These are phyloP conservation scores for Penicillium sp. DNA, from an alignment of 2,329 filamentous ascomycete genomes.

Conservation along the genomic window DNA sequence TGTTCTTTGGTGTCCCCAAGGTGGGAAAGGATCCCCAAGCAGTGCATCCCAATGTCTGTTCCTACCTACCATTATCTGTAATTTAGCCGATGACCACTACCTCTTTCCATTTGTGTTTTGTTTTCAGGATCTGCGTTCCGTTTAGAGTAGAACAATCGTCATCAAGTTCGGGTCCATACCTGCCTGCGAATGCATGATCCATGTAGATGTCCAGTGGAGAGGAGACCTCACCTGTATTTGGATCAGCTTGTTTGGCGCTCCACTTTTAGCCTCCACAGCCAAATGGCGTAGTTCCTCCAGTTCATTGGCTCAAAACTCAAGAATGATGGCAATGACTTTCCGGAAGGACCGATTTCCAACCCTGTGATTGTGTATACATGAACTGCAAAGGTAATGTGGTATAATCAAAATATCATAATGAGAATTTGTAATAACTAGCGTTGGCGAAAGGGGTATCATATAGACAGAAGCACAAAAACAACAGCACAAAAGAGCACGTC, in stretches of 20 bases:
- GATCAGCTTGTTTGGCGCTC: too few species aligned
- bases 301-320: too few species aligned
- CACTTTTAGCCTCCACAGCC: too few species aligned
- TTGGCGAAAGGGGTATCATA: conserved; percentile 1
- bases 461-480: background rate
- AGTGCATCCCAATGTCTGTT: conserved; percentile 20
- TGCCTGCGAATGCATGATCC: too few species aligned
- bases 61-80: conserved; percentile 38
- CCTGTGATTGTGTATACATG: background rate
- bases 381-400: background rate
- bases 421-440: background rate
- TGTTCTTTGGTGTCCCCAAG: background rate
- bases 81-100: conserved; percentile 40
- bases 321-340: background rate
- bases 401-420: background rate
- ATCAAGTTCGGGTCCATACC: conserved; percentile 7
- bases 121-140: conserved; percentile 22
- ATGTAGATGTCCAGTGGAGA: too few species aligned
- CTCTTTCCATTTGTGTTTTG: conserved; percentile 29
- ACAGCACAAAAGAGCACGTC: background rate
- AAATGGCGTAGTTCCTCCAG: too few species aligned
- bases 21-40: conserved; percentile 2
- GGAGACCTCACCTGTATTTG: too few species aligned
- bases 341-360: background rate
- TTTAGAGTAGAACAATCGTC: conserved; percentile 31